These are phyloP conservation scores for Cyberlindnera americana DNA, from an alignment of 805 yeast genomes.

Conservation along the genomic window DNA sequence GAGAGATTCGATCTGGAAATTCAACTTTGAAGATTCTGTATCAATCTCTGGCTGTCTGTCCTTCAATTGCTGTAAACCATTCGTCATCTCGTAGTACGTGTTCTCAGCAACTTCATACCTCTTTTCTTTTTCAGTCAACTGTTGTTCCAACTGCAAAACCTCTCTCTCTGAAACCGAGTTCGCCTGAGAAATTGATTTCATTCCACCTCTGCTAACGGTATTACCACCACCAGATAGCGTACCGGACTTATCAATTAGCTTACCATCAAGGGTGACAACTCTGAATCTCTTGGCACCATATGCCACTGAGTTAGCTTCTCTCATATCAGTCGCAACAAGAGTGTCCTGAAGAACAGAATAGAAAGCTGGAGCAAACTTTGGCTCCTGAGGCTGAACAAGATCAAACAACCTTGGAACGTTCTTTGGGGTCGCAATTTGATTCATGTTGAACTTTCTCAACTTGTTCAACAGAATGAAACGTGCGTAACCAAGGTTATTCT, in stretches of 20 bases:
- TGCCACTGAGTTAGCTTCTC: conserved; percentile 84
- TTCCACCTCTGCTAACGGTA: conserved; percentile 65
- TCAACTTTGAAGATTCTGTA: conserved; percentile 50
- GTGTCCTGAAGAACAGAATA: conserved; percentile 86
- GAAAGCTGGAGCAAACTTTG: conserved; percentile 79
- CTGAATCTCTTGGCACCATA: conserved; percentile 77
- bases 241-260: conserved; percentile 88
- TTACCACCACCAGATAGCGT: conserved; percentile 97
- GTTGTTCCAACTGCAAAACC: conserved; percentile 48
- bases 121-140: conserved; percentile 50
- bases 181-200: conserved; percentile 47
- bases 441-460: conserved; percentile 58
- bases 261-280: conserved; percentile 92
- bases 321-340: conserved; percentile 73
- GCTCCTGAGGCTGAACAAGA: conserved; percentile 63
- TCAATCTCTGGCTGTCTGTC: conserved; percentile 72
- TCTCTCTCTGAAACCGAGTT: conserved; percentile 53
- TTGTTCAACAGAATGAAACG: conserved; percentile 78
- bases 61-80: conserved; percentile 51
- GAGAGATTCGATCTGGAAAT: conserved; percentile 62
- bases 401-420: conserved; percentile 82
- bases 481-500: conserved; percentile 83
- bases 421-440: conserved; percentile 64
- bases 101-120: conserved; percentile 46
- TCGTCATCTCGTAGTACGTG: conserved; percentile 56